Base-by-base conservation (phyloP, 2,329 filamentous ascomycete genomes). In the Acarospora socialis region DNA sequence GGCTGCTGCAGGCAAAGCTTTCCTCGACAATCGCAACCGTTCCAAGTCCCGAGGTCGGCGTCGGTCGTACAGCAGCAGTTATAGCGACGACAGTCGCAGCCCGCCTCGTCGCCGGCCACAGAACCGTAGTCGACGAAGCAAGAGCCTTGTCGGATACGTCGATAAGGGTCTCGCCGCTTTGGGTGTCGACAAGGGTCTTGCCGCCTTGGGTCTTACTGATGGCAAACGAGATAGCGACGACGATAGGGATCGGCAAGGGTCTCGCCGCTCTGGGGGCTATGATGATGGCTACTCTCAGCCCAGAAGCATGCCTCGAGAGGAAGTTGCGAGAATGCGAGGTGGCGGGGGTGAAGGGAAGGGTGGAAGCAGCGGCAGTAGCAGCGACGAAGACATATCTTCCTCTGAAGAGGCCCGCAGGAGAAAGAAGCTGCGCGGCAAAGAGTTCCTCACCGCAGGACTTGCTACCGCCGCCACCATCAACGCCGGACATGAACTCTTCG, bases 381-480 rank as follows among this genome's bases (percentile, higher is more conserved):
- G 52, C 46, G 59, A 63, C 49, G 62, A 59, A 57, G 57, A 61
- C 55, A 57, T 68, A 39, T 66, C 66, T 34, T 66, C 63, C 41
- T 65, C 65, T 46, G 73, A 74, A 48, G 72, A 79, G 57, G 71
- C 75, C 48, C 61, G 66, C 43, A 57, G 61, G 46, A 60, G 65
- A 33, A 77, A 73, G 54, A 75, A 77, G 49, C 64, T 76, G 59
- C 65, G 65, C 59, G 68, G 70, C 52, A 76, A 77, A 55, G 70
- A 77, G 60, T 53, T 34, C 30, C 50, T 78, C 41, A 77, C 73
- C 42, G 68, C 72, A 33, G 73, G 74, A 40, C 57, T 79, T 36
- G 74, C 75, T 33, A 73, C 71, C 35, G 66, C 79, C 37, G 75
- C 75, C 21, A 78, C 74, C 17, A 76, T 79, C 40, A 73, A 79